These are phyloP conservation scores for Epichloe sibirici DNA, from an alignment of 2,329 filamentous ascomycete genomes.

Conservation along the genomic window DNA sequence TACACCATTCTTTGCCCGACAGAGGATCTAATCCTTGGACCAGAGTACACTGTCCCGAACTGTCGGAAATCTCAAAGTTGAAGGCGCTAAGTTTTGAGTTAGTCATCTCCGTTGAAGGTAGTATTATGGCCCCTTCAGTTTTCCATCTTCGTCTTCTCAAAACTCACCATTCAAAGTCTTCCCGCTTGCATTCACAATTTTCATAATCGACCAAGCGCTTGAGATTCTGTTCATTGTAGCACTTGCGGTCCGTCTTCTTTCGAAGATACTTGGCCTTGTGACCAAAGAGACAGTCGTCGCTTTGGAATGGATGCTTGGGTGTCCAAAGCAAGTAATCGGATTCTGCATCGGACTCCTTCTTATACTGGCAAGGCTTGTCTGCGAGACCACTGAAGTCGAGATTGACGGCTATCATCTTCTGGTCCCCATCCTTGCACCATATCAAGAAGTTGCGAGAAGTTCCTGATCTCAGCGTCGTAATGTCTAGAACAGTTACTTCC, in stretches of 20 bases:
- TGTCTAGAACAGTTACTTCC: constrained; percentile 62
- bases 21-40: constrained; percentile 59
- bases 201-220: constrained; percentile 57
- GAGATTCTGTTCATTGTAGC: constrained; percentile 69
- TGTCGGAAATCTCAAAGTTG: constrained; percentile 71
- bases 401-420: constrained; percentile 60
- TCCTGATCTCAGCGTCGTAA: constrained; percentile 82
- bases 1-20: constrained; percentile 38
- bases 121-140: constrained; percentile 5
- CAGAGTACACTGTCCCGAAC: constrained; percentile 63
- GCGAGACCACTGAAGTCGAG: constrained; percentile 79
- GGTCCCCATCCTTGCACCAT: constrained; percentile 55
- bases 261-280: constrained; percentile 82
- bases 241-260: constrained; percentile 67
- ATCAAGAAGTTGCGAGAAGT: constrained; percentile 84
- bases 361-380: constrained; percentile 56
- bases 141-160: neutral
- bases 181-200: constrained; percentile 73
- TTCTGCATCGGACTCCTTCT: constrained; percentile 40
- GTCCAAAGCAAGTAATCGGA: constrained; percentile 78
- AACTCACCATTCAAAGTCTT: constrained; percentile 79
- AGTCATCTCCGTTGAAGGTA: constrained; percentile 12
- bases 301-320: constrained; percentile 67
- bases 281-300: constrained; percentile 80
- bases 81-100: constrained; percentile 52